Evolutionary conservation across 2,329 filamentous ascomycete genomes (phyloP).

Genomic region (Ampelomyces quisqualis): DNA sequence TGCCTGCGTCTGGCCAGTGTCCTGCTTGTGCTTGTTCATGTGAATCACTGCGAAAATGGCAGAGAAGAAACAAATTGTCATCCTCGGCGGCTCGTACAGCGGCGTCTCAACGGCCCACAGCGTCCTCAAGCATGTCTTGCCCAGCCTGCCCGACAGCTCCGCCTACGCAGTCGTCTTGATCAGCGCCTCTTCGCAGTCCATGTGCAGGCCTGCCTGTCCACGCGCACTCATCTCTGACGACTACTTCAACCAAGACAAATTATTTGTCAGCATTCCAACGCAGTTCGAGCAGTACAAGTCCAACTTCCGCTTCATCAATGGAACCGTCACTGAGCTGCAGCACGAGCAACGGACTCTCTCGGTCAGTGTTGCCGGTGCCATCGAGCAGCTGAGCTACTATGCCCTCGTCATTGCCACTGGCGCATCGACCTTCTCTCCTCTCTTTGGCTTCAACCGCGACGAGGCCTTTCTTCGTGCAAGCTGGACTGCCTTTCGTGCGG

Average conservation of each 20-base stretch:
- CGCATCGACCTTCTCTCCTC: constrained; percentile 36
- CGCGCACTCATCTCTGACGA: constrained; percentile 40
- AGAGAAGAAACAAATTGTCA: too few species aligned
- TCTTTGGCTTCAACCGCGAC: constrained; percentile 36
- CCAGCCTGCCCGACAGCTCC: constrained; percentile 28
- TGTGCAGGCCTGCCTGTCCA: constrained; percentile 37
- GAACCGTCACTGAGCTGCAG: constrained; percentile 32
- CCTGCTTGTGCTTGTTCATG: too few species aligned
- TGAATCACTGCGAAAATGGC: too few species aligned
- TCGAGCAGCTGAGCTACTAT: constrained; percentile 36
- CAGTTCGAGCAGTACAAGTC: constrained; percentile 39
- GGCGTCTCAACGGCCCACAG: constrained; percentile 43
- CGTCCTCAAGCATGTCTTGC: constrained; percentile 37
- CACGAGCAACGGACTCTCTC: constrained; percentile 33
- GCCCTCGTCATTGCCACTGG: constrained; percentile 44
- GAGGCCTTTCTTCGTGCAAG: constrained; percentile 42
- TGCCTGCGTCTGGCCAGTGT: too few species aligned
- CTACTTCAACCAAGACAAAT: constrained; percentile 34
- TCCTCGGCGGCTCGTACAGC: constrained; percentile 44
- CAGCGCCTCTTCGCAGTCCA: constrained; percentile 35
- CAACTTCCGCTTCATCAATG: constrained; percentile 43
- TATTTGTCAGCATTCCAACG: constrained; percentile 39
- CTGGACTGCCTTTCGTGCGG: constrained; percentile 42
- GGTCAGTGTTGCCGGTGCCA: constrained; percentile 12
- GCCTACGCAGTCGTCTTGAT: constrained; percentile 41